Conservation (phyloP, 805 yeast species). For the Teunomyces stri region DNA sequence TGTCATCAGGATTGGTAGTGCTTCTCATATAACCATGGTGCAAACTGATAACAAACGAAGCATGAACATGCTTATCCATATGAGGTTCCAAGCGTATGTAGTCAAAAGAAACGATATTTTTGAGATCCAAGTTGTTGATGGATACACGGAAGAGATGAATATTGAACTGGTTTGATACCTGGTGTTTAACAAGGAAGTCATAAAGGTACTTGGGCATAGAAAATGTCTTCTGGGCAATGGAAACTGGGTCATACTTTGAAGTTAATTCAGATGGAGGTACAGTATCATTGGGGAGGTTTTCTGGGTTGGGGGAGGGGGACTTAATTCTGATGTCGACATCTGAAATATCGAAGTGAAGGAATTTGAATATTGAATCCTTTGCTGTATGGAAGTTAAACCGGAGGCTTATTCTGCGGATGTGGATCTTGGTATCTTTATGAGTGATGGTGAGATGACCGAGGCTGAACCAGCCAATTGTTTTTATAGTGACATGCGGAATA, state of each 20-base stretch:
- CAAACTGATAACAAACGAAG: conserved; percentile 14
- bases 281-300: conserved; percentile 8
- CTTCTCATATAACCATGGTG: conserved; percentile 23
- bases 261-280: conserved; percentile 1
- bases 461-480: conserved; percentile 31
- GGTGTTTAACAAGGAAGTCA: conserved; percentile 17
- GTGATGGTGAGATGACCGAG: conserved; percentile 23
- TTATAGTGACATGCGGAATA: conserved; percentile 26
- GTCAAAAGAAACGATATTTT: not conserved
- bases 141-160: conserved; percentile 19
- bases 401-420: conserved; percentile 18
- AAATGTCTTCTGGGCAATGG: not conserved
- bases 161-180: conserved; percentile 23
- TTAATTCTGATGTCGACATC: conserved; percentile 15
- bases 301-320: not conserved
- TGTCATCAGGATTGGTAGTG: conserved; percentile 8
- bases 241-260: not conserved
- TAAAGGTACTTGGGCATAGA: conserved; percentile 17
- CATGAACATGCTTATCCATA: conserved; percentile 6
- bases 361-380: conserved; percentile 22
- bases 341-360: conserved; percentile 25
- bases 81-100: conserved; percentile 5
- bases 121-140: conserved; percentile 2
- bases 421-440: conserved; percentile 11
- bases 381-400: conserved; percentile 22